Conservation (phyloP, 495 filamentous ascomycete species). For the Sordaria brevicollis region DNA sequence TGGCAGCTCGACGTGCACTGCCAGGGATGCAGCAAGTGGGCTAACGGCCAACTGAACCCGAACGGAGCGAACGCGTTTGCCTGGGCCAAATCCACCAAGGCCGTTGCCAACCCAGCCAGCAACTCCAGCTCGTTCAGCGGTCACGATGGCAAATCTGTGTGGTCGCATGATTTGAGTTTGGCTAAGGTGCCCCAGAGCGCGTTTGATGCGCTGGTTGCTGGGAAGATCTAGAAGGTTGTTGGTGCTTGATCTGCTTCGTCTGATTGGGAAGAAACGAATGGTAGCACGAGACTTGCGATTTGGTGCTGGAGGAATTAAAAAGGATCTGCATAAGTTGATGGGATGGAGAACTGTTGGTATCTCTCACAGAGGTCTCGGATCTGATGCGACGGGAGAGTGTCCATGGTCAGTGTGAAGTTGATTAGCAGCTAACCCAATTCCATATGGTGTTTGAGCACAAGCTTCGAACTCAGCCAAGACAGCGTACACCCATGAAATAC, state of each 20-base stretch:
- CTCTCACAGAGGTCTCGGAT: background rate
- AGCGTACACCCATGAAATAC: too few species aligned
- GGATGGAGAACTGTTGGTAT: background rate
- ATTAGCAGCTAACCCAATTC: too few species aligned
- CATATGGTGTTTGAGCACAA: too few species aligned
- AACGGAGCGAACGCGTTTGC: constrained; percentile 18
- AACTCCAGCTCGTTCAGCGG: constrained; percentile 18
- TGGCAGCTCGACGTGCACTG: constrained; percentile 39
- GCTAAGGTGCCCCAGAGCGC: constrained; percentile 20
- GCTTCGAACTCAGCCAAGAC: too few species aligned
- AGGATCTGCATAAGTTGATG: background rate
- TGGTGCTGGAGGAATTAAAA: background rate
- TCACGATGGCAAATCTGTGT: constrained; percentile 16
- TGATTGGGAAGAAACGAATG: background rate
- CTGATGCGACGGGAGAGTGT: background rate
- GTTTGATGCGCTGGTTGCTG: constrained; percentile 17
- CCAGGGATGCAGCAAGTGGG: constrained; percentile 32
- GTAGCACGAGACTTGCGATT: too few species aligned
- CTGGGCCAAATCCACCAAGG: constrained; percentile 16
- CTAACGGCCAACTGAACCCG: constrained; percentile 18
- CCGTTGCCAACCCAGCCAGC: constrained; percentile 8
- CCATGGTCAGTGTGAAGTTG: too few species aligned
- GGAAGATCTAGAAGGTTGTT: background rate
- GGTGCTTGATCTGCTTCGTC: background rate
- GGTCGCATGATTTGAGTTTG: constrained; percentile 17